Base-by-base conservation (phyloP, 2,329 filamentous ascomycete species). In the Penicillium sp. region DNA sequence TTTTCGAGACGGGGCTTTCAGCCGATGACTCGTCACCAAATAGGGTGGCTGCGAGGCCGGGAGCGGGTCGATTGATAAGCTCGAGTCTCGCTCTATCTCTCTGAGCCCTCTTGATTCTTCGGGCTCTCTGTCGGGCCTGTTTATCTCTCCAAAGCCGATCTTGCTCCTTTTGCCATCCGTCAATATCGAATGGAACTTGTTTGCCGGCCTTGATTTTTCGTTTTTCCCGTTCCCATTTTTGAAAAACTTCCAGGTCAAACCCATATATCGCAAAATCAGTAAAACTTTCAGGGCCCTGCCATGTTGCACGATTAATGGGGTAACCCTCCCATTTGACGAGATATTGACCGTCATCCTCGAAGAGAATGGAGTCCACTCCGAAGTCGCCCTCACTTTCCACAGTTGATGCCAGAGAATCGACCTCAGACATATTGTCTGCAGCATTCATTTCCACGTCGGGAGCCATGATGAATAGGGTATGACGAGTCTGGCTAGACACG, bases 261-360 rank as follows among this genome's bases (percentile, higher is more conserved):
- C 31, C 16, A 79, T 58, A 0, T 66, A 70, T 69, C 56, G 58
- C 32, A 57, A 51, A 22, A 34, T 18, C 4, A 10, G 55, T 41
- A 47, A 79, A 74, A 37, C 66, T 65, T 2, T 68, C 63, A 14
- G 57, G 59, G 1, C 75, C 74, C 51, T 81, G 76, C 76, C 76
- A 81, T 0, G 79, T 82, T 45, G 74, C 73, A 47, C 77, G 64
- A n/a, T 79, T 63, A 4, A 81, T 51, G 1, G 74, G 69, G 57
- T 84, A 89, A 1, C 71, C 75, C 22, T 72, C 69, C 85, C 85
- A 89, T 49, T 79, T 75, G 18, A 87, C 76, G 1, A 89, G 73
- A 59, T 81, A 88, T 20, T 58, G 64, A 13, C 66, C 9, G 62
- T 62, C 50, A 1, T 55, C 66, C 56, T 82, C 74, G 0, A 72